These are phyloP conservation scores for Paecilomyces sp. DNA, from an alignment of 2,329 filamentous ascomycete species.

Conservation along the genomic window DNA sequence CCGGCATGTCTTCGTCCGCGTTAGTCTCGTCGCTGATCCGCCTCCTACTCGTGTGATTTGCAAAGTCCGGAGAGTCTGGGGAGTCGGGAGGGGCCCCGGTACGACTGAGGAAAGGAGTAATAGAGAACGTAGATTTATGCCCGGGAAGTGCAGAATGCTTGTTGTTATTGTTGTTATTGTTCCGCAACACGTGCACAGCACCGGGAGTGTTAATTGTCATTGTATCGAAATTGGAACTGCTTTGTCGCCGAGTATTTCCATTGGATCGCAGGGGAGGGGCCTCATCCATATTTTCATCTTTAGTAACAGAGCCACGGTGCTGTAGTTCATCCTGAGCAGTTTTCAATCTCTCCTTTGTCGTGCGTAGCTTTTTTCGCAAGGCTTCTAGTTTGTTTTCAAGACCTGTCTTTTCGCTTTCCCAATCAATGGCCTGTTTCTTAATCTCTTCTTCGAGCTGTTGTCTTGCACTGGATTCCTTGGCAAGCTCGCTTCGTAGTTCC, in stretches of 20 bases:
- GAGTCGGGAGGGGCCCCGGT: slow-evolving; percentile 49
- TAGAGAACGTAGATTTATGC: slow-evolving; percentile 87
- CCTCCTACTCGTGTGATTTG: slow-evolving; percentile 18
- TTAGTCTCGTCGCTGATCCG: slow-evolving; percentile 2
- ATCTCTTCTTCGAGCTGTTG: slow-evolving; percentile 41
- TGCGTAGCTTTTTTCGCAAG: slow-evolving; percentile 61
- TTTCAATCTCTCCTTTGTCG: slow-evolving; percentile 66
- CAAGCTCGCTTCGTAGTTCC: slow-evolving; percentile 43
- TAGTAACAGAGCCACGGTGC: slow-evolving; percentile 29
- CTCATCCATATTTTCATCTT: slow-evolving; percentile 16
- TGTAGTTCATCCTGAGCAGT: slow-evolving; percentile 49
- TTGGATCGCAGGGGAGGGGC: slow-evolving; percentile 31
- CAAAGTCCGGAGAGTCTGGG: slow-evolving; percentile 19
- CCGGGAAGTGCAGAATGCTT: slow-evolving; percentile 57
- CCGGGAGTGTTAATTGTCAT: slow-evolving; percentile 47
- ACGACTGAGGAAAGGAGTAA: slow-evolving; percentile 86
- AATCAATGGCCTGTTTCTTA: slow-evolving; percentile 53
- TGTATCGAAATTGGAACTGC: slow-evolving; percentile 33
- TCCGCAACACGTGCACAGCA: slow-evolving; percentile 45
- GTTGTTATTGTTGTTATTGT: slow-evolving; percentile 50
- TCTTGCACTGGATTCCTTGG: slow-evolving; percentile 44
- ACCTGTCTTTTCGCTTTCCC: slow-evolving; percentile 55
- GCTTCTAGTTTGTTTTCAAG: slow-evolving; percentile 65
- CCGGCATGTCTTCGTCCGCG: not conserved
- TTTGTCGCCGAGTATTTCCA: slow-evolving; percentile 28